Evolutionary conservation across 2,329 filamentous ascomycete genomes (phyloP).

Genomic region (Aspergillus sp.): DNA sequence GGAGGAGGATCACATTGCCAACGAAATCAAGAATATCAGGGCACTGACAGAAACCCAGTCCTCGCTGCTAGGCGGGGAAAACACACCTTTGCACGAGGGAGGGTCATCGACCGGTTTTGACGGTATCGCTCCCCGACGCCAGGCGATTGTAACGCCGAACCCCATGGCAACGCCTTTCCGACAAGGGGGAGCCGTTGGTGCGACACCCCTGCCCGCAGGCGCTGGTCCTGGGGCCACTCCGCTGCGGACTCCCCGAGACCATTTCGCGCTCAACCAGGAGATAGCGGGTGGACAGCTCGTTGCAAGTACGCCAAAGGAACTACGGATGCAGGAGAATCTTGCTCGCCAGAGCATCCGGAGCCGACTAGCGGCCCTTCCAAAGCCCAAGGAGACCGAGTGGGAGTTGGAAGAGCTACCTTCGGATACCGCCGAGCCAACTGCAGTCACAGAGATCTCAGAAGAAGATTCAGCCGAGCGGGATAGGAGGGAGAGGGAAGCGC

Average conservation of each 20-base stretch:
- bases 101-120: conserved; percentile 84
- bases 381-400: conserved; percentile 91
- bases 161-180: conserved; percentile 89
- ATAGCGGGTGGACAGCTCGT: conserved; percentile 69
- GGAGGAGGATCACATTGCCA: conserved; percentile 93
- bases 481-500: conserved; percentile 64
- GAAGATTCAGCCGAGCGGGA: conserved; percentile 77
- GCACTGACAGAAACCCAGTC: conserved; percentile 93
- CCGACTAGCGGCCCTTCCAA: conserved; percentile 77
- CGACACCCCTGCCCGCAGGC: conserved; percentile 65
- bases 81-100: conserved; percentile 84
- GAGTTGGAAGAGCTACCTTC: conserved; percentile 86
- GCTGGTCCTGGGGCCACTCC: conserved; percentile 77
- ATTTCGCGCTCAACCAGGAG: conserved; percentile 77
- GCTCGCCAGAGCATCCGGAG: conserved; percentile 67
- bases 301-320: conserved; percentile 75
- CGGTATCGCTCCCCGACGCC: conserved; percentile 77
- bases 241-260: conserved; percentile 85
- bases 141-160: conserved; percentile 88
- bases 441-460: conserved; percentile 58
- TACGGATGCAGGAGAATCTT: conserved; percentile 71
- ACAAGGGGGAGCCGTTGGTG: conserved; percentile 66
- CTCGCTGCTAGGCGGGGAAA: conserved; percentile 89
- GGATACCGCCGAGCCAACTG: conserved; percentile 67
- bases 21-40: conserved; percentile 92